A percentile compares a stretch with the other conserved stretches of the same genome.
phyloP scores from a whole-genome alignment of 768 basidiomycete genomes.

The Boletus vinaceobasis region DNA sequence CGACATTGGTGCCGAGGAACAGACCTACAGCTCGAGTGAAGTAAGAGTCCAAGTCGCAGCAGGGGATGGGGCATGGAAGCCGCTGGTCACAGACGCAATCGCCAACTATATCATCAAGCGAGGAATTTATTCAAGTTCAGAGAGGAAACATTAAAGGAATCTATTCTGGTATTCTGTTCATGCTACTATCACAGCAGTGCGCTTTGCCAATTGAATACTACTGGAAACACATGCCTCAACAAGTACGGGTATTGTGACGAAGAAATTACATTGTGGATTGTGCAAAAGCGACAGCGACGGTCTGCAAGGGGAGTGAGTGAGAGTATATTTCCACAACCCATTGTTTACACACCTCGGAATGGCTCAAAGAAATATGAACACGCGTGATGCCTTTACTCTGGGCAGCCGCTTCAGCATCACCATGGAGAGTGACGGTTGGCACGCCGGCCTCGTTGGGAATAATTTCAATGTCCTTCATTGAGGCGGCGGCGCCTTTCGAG shows the following conservation, averaged over 20 bases:
- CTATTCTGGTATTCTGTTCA: constrained; percentile 12
- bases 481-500: constrained; percentile 88
- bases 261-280: constrained; percentile 49
- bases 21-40: constrained; percentile 65
- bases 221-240: constrained; percentile 1
- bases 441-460: constrained; percentile 74
- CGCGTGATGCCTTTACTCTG: constrained; percentile 66
- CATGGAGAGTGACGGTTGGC: constrained; percentile 73
- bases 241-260: not conserved
- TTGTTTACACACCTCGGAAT: constrained; percentile 72
- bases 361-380: constrained; percentile 83
- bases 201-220: not conserved
- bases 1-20: constrained; percentile 56
- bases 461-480: constrained; percentile 98
- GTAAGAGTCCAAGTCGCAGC: constrained; percentile 41
- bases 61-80: constrained; percentile 40
- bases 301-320: constrained; percentile 41
- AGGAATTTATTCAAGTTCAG: constrained; percentile 38
- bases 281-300: constrained; percentile 83
- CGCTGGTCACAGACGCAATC: constrained; percentile 44
- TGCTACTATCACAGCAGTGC: not conserved
- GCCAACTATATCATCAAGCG: constrained; percentile 50
- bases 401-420: constrained; percentile 76
- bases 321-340: not conserved
- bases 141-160: constrained; percentile 2